Percentiles rank a stretch among this genome's conserved stretches.
Evolutionary conservation across 139 green algal species (phyloP).

Genomic region (Protoeuglena noctilucae): DNA sequence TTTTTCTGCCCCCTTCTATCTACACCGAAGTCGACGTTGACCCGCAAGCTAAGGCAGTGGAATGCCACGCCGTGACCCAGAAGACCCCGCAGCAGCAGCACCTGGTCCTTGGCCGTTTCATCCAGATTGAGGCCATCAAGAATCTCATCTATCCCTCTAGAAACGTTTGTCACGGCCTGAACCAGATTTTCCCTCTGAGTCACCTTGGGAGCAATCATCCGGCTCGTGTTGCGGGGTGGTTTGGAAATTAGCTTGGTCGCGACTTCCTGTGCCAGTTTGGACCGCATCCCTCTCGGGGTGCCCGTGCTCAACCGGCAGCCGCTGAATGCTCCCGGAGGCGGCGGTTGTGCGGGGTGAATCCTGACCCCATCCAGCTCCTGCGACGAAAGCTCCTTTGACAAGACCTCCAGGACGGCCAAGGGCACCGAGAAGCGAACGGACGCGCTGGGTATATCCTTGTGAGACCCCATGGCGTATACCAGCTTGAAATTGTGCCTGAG

Average conservation of each 20-base stretch:
- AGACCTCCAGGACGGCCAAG: constrained; percentile 18
- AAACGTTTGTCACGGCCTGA: neutral
- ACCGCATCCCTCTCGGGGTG: no score
- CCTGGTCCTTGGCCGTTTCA: constrained; percentile 9
- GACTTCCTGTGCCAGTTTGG: neutral
- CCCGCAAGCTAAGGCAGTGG: constrained; percentile 26
- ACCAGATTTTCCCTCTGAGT: no score
- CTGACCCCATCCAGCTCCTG: constrained; percentile 19
- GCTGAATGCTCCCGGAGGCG: constrained; percentile 4
- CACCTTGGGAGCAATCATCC: no score
- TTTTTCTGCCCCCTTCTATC: constrained; percentile 12
- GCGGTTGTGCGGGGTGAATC: neutral
- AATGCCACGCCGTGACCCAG: constrained; percentile 24
- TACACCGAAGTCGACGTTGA: constrained; percentile 24
- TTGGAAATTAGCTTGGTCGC: constrained; percentile 3
- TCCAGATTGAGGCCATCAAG: neutral
- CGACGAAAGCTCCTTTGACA: neutral
- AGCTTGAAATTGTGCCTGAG: constrained; percentile 40
- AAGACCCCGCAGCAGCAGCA: constrained; percentile 32
- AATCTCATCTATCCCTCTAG: neutral
- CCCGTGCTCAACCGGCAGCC: no score
- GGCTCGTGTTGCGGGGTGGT: neutral
- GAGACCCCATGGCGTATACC: constrained; percentile 25
- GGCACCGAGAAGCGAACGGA: constrained; percentile 9
- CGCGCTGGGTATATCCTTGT: constrained; percentile 4